Conservation (phyloP, 495 filamentous ascomycete genomes). For the Lasiosphaeriaceae sp. region DNA sequence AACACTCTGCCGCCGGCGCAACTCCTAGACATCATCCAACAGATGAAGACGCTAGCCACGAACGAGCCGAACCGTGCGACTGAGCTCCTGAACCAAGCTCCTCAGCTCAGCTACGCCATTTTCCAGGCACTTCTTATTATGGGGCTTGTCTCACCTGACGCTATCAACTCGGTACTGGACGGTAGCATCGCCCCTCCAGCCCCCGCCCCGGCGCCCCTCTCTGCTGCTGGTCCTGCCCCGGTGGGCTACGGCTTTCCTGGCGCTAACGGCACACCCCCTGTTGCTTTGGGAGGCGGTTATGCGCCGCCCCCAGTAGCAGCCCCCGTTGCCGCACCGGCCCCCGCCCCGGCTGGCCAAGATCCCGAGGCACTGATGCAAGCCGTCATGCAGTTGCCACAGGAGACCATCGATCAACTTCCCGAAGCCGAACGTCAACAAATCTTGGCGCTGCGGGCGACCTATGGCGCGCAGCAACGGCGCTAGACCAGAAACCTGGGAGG, state of each 20-base stretch:
- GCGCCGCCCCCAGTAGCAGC: constrained; percentile 39
- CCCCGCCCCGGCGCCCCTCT: constrained; percentile 10
- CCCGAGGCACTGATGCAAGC: constrained; percentile 68
- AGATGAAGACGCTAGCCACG: constrained; percentile 87
- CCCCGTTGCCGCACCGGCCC: constrained; percentile 31
- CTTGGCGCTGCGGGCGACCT: constrained; percentile 52
- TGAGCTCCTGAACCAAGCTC: constrained; percentile 82
- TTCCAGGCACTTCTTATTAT: constrained; percentile 93
- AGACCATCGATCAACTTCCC: constrained; percentile 70
- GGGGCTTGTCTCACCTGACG: constrained; percentile 73
- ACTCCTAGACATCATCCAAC: constrained; percentile 86
- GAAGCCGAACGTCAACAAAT: constrained; percentile 72
- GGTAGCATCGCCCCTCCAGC: constrained; percentile 22
- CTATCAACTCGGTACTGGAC: constrained; percentile 48
- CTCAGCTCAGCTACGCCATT: constrained; percentile 91
- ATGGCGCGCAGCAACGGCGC: constrained; percentile 8
- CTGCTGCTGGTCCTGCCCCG: constrained; percentile 12
- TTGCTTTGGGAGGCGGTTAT: constrained; percentile 30
- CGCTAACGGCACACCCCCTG: constrained; percentile 54
- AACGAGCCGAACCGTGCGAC: constrained; percentile 79
- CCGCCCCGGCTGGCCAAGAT: constrained; percentile 45
- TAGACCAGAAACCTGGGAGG: neutral
- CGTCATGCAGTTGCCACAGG: constrained; percentile 70
- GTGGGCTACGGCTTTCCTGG: constrained; percentile 50
- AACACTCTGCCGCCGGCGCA: constrained; percentile 80